Conservation (phyloP, 805 yeast species). For the Candida takata region DNA sequence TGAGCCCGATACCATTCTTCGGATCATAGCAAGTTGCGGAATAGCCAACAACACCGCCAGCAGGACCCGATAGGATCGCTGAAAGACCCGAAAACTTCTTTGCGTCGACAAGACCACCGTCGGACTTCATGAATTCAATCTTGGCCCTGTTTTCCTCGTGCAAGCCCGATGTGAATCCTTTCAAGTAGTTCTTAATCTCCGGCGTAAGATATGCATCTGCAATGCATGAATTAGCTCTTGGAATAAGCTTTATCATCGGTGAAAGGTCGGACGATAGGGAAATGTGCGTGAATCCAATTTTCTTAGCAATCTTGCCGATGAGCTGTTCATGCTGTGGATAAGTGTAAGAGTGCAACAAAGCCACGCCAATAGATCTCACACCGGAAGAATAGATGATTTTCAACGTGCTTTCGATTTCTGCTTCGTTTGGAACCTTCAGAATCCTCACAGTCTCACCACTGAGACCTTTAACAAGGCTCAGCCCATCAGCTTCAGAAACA, state of each 20-base stretch:
- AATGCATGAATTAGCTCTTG: conserved; percentile 69
- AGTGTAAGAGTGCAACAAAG: conserved; percentile 67
- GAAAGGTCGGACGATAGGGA: conserved; percentile 62
- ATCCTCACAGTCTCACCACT: conserved; percentile 65
- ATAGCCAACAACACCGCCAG: conserved; percentile 95
- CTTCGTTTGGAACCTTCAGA: conserved; percentile 41
- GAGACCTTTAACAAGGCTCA: conserved; percentile 40
- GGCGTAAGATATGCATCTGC: conserved; percentile 86
- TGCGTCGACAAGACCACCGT: conserved; percentile 90
- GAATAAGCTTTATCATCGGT: conserved; percentile 73
- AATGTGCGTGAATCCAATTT: conserved; percentile 61
- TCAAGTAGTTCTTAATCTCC: conserved; percentile 57
- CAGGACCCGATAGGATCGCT: conserved; percentile 93
- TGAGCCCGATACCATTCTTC: conserved; percentile 49
- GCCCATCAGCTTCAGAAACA: conserved; percentile 20
- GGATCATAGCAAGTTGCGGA: conserved; percentile 71
- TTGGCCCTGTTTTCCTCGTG: conserved; percentile 35
- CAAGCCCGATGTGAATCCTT: conserved; percentile 57
- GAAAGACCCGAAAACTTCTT: conserved; percentile 75
- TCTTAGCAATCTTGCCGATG: conserved; percentile 52
- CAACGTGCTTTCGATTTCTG: conserved; percentile 36
- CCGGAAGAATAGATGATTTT: conserved; percentile 46
- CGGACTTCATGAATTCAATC: conserved; percentile 90
- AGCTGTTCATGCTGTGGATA: conserved; percentile 60
- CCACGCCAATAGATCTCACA: conserved; percentile 62